Evolutionary conservation across 805 yeast species (phyloP).

Genomic region (Candida coleopterorum): DNA sequence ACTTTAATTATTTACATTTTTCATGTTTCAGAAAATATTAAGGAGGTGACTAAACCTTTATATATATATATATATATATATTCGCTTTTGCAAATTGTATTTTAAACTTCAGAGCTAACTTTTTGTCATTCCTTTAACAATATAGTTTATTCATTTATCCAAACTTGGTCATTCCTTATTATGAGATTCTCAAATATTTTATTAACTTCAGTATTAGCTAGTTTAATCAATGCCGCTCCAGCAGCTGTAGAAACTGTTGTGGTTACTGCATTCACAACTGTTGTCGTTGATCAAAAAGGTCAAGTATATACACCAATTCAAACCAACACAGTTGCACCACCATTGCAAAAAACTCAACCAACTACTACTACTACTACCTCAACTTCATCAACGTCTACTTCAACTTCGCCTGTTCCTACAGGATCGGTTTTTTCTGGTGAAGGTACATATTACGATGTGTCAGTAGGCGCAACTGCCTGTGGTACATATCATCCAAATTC

Average conservation of each 20-base stretch:
- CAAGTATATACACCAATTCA: slow-evolving; percentile 5
- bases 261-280: slow-evolving; percentile 21
- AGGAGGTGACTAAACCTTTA: too few species aligned
- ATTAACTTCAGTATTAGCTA: slow-evolving; percentile 14
- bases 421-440: slow-evolving; percentile 27
- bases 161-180: slow-evolving; percentile 12
- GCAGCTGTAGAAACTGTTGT: slow-evolving; percentile 20
- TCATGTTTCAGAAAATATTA: too few species aligned
- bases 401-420: slow-evolving; percentile 12
- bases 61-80: too few species aligned
- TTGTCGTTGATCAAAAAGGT: slow-evolving; percentile 13
- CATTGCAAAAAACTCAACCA: slow-evolving; percentile 4
- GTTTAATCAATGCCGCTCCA: slow-evolving; percentile 18
- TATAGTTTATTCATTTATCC: too few species aligned
- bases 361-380: slow-evolving; percentile 7
- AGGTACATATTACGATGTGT: slow-evolving; percentile 47
- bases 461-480: slow-evolving; percentile 46
- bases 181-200: slow-evolving; percentile 12
- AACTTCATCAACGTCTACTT: slow-evolving; percentile 11
- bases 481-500: slow-evolving; percentile 41
- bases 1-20: too few species aligned
- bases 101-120: too few species aligned
- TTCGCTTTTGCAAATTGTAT: too few species aligned
- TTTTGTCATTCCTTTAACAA: slow-evolving; percentile 8
- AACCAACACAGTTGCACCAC: slow-evolving; percentile 8